phyloP scores from a whole-genome alignment of 345 rosid species.

The Chamaenerion angustifolium region DNA sequence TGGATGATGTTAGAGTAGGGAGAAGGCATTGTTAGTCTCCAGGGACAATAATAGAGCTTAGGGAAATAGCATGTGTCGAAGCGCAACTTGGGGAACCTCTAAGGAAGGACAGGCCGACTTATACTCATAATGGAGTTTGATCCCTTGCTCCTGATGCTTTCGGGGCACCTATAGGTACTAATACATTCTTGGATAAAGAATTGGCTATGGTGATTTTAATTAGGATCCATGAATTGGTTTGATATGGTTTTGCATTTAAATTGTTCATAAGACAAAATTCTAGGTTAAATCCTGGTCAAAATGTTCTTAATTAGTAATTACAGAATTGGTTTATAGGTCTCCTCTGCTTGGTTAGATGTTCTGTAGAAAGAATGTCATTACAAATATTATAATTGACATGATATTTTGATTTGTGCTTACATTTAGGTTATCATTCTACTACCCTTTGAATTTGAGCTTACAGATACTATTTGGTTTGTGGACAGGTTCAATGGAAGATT shows the following conservation, averaged over 20 bases:
- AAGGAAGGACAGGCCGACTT: constrained; percentile 96
- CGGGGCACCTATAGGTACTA: constrained; percentile 68
- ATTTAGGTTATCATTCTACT: too few relatives aligned
- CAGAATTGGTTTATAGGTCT: too few relatives aligned
- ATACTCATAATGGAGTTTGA: constrained; percentile 93
- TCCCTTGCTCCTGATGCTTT: constrained; percentile 91
- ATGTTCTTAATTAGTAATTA: too few relatives aligned
- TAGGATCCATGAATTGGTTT: too few relatives aligned
- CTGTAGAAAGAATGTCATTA: neutral
- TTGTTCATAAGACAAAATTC: too few relatives aligned
- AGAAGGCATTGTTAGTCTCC: constrained; percentile 52
- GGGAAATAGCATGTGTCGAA: constrained; percentile 89
- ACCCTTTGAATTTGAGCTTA: too few relatives aligned
- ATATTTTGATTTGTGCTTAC: neutral
- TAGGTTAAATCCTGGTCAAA: too few relatives aligned
- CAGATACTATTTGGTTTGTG: constrained; percentile 1
- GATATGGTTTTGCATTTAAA: too few relatives aligned
- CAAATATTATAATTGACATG: constrained; percentile 1
- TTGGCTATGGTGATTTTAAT: neutral
- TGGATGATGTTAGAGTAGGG: constrained; percentile 29
- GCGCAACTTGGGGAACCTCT: constrained; percentile 87
- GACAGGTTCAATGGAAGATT: constrained; percentile 34
- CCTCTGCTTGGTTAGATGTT: too few relatives aligned
- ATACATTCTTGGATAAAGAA: neutral
- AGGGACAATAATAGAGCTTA: constrained; percentile 62